Percentiles rank a stretch among this genome's conserved stretches.
Evolutionary conservation across 1,284 basidiomycete species (phyloP).

Genomic region (Ustanciosporium gigantosporum): DNA sequence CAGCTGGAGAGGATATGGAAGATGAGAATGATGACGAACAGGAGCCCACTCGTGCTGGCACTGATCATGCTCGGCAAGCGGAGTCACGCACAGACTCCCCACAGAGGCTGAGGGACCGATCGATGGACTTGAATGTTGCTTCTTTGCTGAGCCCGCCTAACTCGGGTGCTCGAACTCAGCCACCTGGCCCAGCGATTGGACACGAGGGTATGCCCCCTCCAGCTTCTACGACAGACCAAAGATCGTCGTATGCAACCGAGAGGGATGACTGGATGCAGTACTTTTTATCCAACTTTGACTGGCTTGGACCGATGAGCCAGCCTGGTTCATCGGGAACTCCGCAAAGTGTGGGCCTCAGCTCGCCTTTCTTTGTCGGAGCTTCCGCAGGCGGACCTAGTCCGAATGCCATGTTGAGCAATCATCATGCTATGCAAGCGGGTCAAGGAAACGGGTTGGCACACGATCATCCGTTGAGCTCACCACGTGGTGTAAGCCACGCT

Average conservation of each 20-base stretch:
- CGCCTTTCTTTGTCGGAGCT: not conserved
- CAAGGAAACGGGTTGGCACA: not conserved
- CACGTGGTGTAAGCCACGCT: too few relatives aligned
- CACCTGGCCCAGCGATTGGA: not conserved
- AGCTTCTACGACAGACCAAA: not conserved
- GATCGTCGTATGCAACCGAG: conserved; percentile 12
- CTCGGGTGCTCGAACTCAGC: not conserved
- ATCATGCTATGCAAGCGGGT: not conserved
- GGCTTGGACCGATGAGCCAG: conserved; percentile 13
- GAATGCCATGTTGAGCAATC: not conserved
- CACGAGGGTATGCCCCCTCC: not conserved
- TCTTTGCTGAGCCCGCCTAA: conserved; percentile 10
- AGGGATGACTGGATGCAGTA: conserved; percentile 44
- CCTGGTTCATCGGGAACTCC: not conserved
- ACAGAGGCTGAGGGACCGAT: conserved; percentile 5
- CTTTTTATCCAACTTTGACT: conserved; percentile 39
- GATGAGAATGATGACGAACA: too few relatives aligned
- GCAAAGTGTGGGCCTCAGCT: not conserved
- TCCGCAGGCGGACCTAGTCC: not conserved
- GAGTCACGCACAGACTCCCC: not conserved
- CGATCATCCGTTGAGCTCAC: too few relatives aligned
- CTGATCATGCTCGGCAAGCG: not conserved
- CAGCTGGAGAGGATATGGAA: conserved; percentile 1
- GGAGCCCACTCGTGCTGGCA: too few relatives aligned
- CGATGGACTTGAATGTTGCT: conserved; percentile 8